Evolutionary conservation across 2,329 filamentous ascomycete species (phyloP).

Genomic region (Fusarium robinianum): DNA sequence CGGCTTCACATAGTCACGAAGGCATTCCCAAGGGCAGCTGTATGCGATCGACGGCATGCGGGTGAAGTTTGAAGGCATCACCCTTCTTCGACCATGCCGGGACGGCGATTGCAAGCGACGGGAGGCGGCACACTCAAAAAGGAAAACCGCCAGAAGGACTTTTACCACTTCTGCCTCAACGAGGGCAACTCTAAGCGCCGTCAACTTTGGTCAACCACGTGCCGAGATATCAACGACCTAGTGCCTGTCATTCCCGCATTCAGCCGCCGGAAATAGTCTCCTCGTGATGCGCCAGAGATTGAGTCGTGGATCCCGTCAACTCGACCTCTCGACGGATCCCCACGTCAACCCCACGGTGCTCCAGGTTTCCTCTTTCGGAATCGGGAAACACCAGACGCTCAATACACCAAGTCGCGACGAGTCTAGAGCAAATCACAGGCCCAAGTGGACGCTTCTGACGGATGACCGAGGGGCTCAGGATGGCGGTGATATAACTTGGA

Average conservation of each 20-base stretch:
- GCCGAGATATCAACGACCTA: slow-evolving; percentile 5
- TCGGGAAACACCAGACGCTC: slow-evolving; percentile 11
- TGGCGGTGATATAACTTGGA: slow-evolving; percentile 19
- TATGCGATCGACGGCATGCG: slow-evolving; percentile 19
- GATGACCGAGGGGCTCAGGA: neutral
- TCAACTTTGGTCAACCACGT: slow-evolving; percentile 2
- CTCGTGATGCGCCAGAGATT: slow-evolving; percentile 12
- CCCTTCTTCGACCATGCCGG: neutral
- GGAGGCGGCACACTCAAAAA: slow-evolving; percentile 6
- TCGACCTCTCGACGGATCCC: slow-evolving; percentile 1
- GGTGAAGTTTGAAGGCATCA: neutral
- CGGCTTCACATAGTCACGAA: slow-evolving; percentile 5
- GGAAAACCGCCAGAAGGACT: neutral
- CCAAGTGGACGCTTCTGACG: slow-evolving; percentile 2
- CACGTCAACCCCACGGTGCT: slow-evolving; percentile 17
- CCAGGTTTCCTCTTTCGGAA: slow-evolving; percentile 24
- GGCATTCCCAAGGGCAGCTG: slow-evolving; percentile 11
- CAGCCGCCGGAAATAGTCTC: slow-evolving; percentile 4
- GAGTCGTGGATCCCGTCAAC: slow-evolving; percentile 6
- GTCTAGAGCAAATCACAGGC: slow-evolving; percentile 13
- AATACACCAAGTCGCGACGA: neutral
- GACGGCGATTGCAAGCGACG: slow-evolving; percentile 25
- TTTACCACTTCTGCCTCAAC: neutral
- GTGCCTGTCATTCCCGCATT: slow-evolving; percentile 25
- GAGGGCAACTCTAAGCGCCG: slow-evolving; percentile 23